These are phyloP conservation scores for Teunomyces kruisii DNA, from an alignment of 805 yeast genomes.

Conservation along the genomic window DNA sequence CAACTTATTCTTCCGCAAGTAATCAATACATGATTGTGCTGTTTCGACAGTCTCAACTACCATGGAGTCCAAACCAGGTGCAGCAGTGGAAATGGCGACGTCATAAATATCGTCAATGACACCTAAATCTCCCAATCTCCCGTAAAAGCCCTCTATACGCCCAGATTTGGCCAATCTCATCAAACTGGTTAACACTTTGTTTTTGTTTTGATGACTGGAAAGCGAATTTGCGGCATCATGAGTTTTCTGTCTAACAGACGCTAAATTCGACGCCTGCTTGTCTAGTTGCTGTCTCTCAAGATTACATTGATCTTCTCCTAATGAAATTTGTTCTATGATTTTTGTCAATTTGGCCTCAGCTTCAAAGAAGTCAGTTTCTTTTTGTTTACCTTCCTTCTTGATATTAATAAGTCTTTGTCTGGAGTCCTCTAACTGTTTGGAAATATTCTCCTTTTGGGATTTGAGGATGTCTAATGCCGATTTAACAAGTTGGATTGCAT, in stretches of 20 bases:
- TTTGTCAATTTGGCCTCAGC: slow-evolving; percentile 50
- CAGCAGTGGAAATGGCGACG: slow-evolving; percentile 92
- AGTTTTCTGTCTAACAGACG: slow-evolving; percentile 57
- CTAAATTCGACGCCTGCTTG: slow-evolving; percentile 54
- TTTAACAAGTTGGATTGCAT: slow-evolving; percentile 62
- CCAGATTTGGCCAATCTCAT: slow-evolving; percentile 74
- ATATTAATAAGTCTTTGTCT: slow-evolving; percentile 45
- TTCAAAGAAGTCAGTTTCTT: slow-evolving; percentile 46
- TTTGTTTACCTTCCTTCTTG: slow-evolving; percentile 47
- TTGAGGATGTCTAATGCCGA: slow-evolving; percentile 62
- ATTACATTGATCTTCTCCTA: slow-evolving; percentile 58
- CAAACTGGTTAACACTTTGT: slow-evolving; percentile 68
- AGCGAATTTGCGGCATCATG: slow-evolving; percentile 65
- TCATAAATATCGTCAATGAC: slow-evolving; percentile 85
- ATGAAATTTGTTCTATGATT: slow-evolving; percentile 50
- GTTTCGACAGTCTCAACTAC: slow-evolving; percentile 79
- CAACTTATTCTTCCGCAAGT: slow-evolving; percentile 73
- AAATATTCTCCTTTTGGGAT: slow-evolving; percentile 44
- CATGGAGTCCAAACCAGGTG: slow-evolving; percentile 85
- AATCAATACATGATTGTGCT: slow-evolving; percentile 67
- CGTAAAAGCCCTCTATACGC: slow-evolving; percentile 80
- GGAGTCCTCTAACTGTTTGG: slow-evolving; percentile 45
- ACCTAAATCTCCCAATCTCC: slow-evolving; percentile 92
- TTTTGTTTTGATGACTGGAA: slow-evolving; percentile 62
- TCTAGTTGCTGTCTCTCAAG: slow-evolving; percentile 50